Percentiles rank a stretch among this genome's conserved stretches.
Conservation (phyloP, 2,329 filamentous ascomycete species). For the Pezicula carpinea region DNA sequence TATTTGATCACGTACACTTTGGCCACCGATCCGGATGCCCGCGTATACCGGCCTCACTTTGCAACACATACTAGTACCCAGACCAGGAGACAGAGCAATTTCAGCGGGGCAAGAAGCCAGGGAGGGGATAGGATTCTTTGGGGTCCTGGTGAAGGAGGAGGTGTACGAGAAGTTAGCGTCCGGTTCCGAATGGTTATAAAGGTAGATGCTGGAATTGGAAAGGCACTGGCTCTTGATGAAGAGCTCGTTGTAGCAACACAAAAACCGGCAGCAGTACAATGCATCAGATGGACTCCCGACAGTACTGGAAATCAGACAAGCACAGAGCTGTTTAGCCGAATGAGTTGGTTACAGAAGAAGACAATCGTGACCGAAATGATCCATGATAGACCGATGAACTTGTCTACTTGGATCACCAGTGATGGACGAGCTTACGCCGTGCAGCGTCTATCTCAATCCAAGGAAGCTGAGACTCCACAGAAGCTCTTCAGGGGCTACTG, state of each 20-base stretch:
- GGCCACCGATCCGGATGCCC: constrained; percentile 74
- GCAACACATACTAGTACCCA: constrained; percentile 61
- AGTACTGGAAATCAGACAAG: constrained; percentile 77
- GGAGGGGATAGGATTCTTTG: constrained; percentile 59
- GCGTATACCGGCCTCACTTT: constrained; percentile 82
- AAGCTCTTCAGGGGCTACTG: constrained; percentile 83
- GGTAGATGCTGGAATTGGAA: constrained; percentile 90
- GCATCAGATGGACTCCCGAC: constrained; percentile 91
- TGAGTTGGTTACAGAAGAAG: constrained; percentile 80
- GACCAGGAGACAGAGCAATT: constrained; percentile 56
- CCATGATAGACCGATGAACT: constrained; percentile 92
- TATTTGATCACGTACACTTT: constrained; percentile 94
- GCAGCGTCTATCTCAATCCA: constrained; percentile 56
- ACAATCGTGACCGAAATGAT: constrained; percentile 77
- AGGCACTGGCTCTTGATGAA: constrained; percentile 82
- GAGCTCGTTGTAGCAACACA: constrained; percentile 88
- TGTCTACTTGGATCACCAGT: constrained; percentile 86
- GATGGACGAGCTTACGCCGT: constrained; percentile 89
- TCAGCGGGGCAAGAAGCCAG: constrained; percentile 42
- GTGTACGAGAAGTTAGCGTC: constrained; percentile 80
- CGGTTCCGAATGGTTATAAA: constrained; percentile 98
- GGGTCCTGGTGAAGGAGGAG: constrained; percentile 76
- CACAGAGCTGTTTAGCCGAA: constrained; percentile 83
- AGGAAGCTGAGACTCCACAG: constrained; percentile 40
- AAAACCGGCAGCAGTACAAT: constrained; percentile 92